A percentile compares a stretch with the other conserved stretches of the same genome.
phyloP scores from a whole-genome alignment of 768 basidiomycete genomes.

The Leccinum subtestaceum region DNA sequence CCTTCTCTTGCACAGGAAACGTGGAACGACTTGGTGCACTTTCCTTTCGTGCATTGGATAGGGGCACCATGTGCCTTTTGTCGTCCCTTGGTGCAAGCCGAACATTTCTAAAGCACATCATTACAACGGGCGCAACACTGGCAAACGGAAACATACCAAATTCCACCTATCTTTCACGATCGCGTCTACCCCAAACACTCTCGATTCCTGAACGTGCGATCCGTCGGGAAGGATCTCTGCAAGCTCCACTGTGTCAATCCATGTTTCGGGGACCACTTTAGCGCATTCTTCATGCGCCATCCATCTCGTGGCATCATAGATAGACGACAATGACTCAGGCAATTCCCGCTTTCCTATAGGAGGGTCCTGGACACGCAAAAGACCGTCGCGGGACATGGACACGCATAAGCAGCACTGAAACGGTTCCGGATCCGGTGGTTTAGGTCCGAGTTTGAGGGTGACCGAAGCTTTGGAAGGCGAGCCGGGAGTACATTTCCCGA shows the following conservation, averaged over 20 bases:
- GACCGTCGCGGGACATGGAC: slow-evolving; percentile 47
- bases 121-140: not conserved
- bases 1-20: slow-evolving; percentile 78
- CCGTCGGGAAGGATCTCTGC: slow-evolving; percentile 32
- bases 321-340: slow-evolving; percentile 34
- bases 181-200: slow-evolving; percentile 81
- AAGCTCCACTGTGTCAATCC: slow-evolving; percentile 70
- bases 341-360: slow-evolving; percentile 55
- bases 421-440: slow-evolving; percentile 49
- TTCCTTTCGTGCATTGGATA: slow-evolving; percentile 92
- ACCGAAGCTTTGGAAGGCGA: slow-evolving; percentile 44
- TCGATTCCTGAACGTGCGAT: slow-evolving; percentile 38
- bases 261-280: slow-evolving; percentile 83
- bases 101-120: slow-evolving; percentile 72
- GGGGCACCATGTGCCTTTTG: slow-evolving; percentile 73
- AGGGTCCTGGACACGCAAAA: slow-evolving; percentile 68
- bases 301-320: slow-evolving; percentile 43
- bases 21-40: slow-evolving; percentile 92
- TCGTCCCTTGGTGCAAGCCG: slow-evolving; percentile 69
- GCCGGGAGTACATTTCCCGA: slow-evolving; percentile 10
- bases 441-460: slow-evolving; percentile 66
- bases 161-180: slow-evolving; percentile 94
- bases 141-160: slow-evolving; percentile 52
- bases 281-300: slow-evolving; percentile 82
- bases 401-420: slow-evolving; percentile 73